Conservation (phyloP, 768 basidiomycete species). For the Podaxis sp. region DNA sequence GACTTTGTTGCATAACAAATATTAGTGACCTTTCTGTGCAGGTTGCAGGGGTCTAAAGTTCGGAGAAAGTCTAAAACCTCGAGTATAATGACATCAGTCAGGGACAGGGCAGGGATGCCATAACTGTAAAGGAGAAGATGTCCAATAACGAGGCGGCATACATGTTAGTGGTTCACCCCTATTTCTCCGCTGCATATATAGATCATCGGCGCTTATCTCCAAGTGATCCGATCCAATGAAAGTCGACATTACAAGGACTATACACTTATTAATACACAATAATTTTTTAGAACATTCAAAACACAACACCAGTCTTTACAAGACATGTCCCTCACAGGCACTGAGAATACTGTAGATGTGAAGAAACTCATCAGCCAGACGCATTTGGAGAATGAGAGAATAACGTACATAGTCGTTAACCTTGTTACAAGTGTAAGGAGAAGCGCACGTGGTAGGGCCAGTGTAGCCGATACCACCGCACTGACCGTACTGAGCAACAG, state of each 20-base stretch:
- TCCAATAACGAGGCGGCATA: too few relatives aligned
- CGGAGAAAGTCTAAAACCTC: too few relatives aligned
- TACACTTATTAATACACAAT: not conserved
- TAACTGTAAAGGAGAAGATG: too few relatives aligned
- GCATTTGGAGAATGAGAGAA: not conserved
- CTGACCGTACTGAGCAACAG: slow-evolving; percentile 41
- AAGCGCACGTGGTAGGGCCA: slow-evolving; percentile 20
- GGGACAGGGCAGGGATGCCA: too few relatives aligned
- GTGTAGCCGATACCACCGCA: slow-evolving; percentile 34
- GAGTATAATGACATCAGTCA: too few relatives aligned
- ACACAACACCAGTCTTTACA: not conserved
- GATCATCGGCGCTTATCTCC: not conserved
- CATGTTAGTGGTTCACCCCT: too few relatives aligned
- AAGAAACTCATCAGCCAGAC: not conserved
- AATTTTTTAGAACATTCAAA: not conserved
- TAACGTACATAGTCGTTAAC: slow-evolving; percentile 21
- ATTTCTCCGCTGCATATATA: too few relatives aligned
- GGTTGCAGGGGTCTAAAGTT: too few relatives aligned
- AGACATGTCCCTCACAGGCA: not conserved
- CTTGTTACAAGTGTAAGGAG: slow-evolving; percentile 21
- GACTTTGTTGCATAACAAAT: too few relatives aligned
- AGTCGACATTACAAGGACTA: not conserved
- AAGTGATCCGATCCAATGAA: not conserved
- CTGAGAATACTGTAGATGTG: not conserved
- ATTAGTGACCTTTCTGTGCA: too few relatives aligned